Conservation (phyloP, 345 rosid genomes). For the Rhizophora mangle region DNA sequence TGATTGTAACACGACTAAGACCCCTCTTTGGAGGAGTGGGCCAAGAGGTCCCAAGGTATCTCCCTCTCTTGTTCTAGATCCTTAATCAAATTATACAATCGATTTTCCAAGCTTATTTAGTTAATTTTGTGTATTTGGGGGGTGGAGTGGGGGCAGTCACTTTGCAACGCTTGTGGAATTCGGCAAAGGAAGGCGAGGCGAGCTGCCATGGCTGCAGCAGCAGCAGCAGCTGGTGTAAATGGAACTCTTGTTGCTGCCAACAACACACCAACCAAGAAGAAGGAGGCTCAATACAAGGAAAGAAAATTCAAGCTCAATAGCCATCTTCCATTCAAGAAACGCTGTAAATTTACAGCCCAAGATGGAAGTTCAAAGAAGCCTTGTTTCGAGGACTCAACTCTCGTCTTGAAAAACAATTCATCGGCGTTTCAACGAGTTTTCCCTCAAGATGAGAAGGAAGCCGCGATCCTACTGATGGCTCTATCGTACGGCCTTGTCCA, state of each 20-base stretch:
- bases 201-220: conserved; percentile 68
- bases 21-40: conserved; percentile 98
- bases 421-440: conserved; percentile 67
- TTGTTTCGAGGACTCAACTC: conserved; percentile 69
- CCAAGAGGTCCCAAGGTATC: conserved; percentile 91
- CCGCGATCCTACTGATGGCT: conserved; percentile 93
- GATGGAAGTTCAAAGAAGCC: conserved; percentile 33
- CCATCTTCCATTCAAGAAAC: conserved; percentile 40
- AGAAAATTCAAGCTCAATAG: conserved; percentile 26
- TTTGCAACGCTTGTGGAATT: conserved; percentile 94
- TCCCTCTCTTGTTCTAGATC: background rate
- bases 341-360: conserved; percentile 30
- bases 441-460: conserved; percentile 97
- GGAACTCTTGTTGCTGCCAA: conserved; percentile 17
- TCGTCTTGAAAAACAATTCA: conserved; percentile 57
- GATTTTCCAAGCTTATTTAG: too few relatives aligned
- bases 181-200: conserved; percentile 86
- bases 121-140: background rate
- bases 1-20: conserved; percentile 89
- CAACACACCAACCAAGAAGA: conserved; percentile 15
- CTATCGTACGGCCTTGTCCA: conserved; percentile 80
- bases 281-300: conserved; percentile 36
- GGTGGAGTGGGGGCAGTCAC: conserved; percentile 44
- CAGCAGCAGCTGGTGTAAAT: conserved; percentile 26
- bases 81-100: background rate